A percentile compares a stretch with the other conserved stretches of the same genome.
Evolutionary conservation across 140 eudicot species (phyloP).

Genomic region (Senecio squalidus): DNA sequence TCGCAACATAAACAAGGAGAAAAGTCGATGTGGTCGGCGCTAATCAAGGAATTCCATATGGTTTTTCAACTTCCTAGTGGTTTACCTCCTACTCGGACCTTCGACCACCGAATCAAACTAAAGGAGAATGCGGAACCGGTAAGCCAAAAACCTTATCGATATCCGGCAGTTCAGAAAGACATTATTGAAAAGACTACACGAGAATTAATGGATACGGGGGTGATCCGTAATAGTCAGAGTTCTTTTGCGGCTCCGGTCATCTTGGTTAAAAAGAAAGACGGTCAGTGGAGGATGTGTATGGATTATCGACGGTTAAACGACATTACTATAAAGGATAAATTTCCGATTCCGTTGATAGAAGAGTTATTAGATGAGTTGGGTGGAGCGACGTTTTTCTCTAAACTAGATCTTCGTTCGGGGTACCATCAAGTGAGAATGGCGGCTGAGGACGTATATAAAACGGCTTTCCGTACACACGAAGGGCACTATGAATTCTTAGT

Average conservation of each 20-base stretch:
- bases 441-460: background rate
- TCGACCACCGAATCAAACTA: too few species aligned
- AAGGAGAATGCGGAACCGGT: too few species aligned
- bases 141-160: too few species aligned
- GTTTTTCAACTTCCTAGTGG: background rate
- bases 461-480: background rate
- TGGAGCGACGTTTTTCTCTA: background rate
- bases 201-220: background rate
- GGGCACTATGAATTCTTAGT: background rate
- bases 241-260: constrained; percentile 9
- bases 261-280: background rate
- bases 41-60: too few species aligned
- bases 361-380: background rate
- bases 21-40: too few species aligned
- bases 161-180: too few species aligned
- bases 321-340: background rate
- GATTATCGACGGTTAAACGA: background rate
- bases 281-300: background rate
- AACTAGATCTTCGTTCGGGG: background rate
- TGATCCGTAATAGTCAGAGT: background rate
- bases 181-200: constrained; percentile 11
- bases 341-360: background rate
- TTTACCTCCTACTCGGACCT: background rate
- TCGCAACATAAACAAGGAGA: too few species aligned
- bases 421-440: background rate